Percentiles rank a stretch among this genome's conserved stretches.
phyloP scores from a whole-genome alignment of 2,329 filamentous ascomycete genomes.

The Fusarium foetens region DNA sequence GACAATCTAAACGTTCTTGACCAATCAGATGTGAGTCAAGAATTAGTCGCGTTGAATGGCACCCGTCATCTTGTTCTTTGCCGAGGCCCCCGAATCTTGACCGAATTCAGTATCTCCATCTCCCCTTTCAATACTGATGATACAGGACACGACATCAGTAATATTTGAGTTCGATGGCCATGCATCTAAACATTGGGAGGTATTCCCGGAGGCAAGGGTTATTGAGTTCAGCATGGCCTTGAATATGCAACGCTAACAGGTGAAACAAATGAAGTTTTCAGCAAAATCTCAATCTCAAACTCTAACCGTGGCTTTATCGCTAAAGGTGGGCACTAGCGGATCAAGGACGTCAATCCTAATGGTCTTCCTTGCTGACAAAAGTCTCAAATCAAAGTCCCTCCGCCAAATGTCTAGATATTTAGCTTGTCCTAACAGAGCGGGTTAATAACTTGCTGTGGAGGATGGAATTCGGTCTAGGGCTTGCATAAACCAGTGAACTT shows the following conservation, averaged over 20 bases:
- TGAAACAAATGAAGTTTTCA: conserved; percentile 29
- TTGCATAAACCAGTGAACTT: background rate
- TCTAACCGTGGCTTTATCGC: conserved; percentile 30
- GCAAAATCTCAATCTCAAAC: conserved; percentile 26
- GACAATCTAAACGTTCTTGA: conserved; percentile 26
- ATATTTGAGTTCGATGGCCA: background rate
- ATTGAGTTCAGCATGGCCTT: background rate
- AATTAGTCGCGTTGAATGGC: conserved; percentile 5
- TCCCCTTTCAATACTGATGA: conserved; percentile 18
- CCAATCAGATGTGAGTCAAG: conserved; percentile 29
- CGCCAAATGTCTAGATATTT: background rate
- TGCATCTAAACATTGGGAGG: background rate
- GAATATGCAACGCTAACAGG: conserved; percentile 3
- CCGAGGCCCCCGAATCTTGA: conserved; percentile 41
- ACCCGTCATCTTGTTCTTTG: conserved; percentile 28
- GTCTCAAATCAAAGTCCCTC: background rate
- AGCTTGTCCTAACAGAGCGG: background rate
- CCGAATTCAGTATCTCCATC: conserved; percentile 28
- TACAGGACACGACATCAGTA: conserved; percentile 7
- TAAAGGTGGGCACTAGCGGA: conserved; percentile 21
- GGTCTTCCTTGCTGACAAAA: conserved; percentile 4
- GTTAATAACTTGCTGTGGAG: background rate
- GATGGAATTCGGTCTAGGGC: background rate
- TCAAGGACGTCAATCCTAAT: conserved; percentile 11
- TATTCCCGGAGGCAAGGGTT: background rate